phyloP scores from a whole-genome alignment of 352 stramenopile species.

The Albugo candida region DNA sequence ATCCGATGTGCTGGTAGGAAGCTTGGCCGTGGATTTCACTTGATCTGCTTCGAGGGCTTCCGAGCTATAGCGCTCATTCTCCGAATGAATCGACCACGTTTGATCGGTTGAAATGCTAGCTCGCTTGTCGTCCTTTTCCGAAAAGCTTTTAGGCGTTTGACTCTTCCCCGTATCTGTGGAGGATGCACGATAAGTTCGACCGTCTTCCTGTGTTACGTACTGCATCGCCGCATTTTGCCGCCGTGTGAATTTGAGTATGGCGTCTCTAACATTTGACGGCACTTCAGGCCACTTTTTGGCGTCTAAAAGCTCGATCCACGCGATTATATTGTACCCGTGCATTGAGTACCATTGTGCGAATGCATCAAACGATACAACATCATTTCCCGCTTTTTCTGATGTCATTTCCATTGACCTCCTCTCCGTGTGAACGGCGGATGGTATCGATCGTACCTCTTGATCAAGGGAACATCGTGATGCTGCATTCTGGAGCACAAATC shows the following conservation, averaged over 20 bases:
- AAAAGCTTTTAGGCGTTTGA: neutral
- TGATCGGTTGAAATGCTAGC: neutral
- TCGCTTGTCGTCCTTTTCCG: neutral
- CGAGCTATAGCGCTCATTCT: neutral
- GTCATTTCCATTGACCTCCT: no score
- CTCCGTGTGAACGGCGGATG: no score
- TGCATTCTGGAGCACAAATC: constrained; percentile 8
- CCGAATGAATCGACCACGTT: neutral
- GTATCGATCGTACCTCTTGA: no score
- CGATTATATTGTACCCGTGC: constrained; percentile 61
- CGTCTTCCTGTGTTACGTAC: no score
- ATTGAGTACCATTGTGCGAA: constrained; percentile 77
- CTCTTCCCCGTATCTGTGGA: neutral
- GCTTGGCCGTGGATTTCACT: neutral
- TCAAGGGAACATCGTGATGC: neutral
- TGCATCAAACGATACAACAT: constrained; percentile 65
- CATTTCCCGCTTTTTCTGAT: neutral
- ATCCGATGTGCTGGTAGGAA: neutral
- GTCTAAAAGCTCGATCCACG: constrained; percentile 74
- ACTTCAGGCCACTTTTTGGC: constrained; percentile 69
- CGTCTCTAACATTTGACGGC: constrained; percentile 29
- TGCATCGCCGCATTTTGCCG: constrained; percentile 30
- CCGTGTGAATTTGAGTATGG: constrained; percentile 59
- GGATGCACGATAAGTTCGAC: neutral
- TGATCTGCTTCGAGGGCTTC: neutral